These are phyloP conservation scores for Kitagawia praeruptora DNA, from an alignment of 129 eudicot genomes.

Conservation along the genomic window DNA sequence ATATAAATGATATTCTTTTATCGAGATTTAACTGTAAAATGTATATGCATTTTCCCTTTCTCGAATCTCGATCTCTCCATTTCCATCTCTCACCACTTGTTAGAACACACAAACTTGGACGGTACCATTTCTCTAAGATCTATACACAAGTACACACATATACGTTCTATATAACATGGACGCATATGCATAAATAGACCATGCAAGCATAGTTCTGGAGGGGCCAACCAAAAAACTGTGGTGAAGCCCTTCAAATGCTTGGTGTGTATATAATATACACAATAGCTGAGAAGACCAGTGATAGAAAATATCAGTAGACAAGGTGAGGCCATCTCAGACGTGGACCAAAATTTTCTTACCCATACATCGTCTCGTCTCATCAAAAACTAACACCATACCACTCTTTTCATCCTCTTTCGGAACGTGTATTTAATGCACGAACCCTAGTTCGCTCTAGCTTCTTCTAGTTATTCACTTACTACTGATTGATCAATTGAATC, in stretches of 20 bases:
- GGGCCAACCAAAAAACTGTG: background rate
- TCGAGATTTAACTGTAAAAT: too few species aligned
- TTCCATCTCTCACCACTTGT: background rate
- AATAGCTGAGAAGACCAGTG: background rate
- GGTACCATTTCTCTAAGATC: background rate
- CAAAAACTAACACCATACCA: background rate
- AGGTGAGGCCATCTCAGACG: constrained; percentile 6
- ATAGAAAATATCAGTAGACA: constrained; percentile 9
- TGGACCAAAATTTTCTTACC: background rate
- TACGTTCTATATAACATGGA: background rate
- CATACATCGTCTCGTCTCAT: constrained; percentile 6
- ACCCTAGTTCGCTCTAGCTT: background rate
- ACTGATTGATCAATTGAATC: background rate
- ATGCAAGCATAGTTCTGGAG: background rate
- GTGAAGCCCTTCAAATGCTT: background rate
- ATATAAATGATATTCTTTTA: too few species aligned
- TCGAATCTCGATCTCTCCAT: background rate
- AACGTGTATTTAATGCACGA: background rate
- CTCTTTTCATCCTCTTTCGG: background rate
- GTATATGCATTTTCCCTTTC: too few species aligned
- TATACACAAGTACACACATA: background rate
- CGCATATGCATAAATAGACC: constrained; percentile 2
- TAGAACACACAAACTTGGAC: background rate
- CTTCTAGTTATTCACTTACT: background rate
- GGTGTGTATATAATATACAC: background rate